Evolutionary conservation across 805 yeast genomes (phyloP), one percentile per base, ranked within the genome.

Genomic region (Lachancea quebecensis): DNA sequence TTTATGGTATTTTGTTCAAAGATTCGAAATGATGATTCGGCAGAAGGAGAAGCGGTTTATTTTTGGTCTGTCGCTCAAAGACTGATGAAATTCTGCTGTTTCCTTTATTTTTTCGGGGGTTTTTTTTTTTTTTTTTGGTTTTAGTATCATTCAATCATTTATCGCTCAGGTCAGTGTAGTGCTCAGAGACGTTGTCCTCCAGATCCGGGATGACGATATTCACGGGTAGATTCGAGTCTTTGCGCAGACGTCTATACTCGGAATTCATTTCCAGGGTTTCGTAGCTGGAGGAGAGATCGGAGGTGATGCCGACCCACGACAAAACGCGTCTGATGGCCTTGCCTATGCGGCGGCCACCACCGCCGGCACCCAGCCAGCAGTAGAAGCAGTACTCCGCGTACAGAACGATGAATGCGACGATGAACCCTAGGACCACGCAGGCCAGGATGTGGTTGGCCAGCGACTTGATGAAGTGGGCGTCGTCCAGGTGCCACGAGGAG

Each of bases 401-500:
- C n/a, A 77, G 58, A 10, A 78, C 48, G 10, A 65, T 44, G 35
- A 69, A 67, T 2, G 81, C 89, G 40, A 82, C 57, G 14, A 76
- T 49, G 52, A 84, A 80, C 1, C 96, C 95, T 11, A 76, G 77
- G 35, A 84, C 58, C 2, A 87, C 85, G 25, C 89, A 82, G 34
- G 82, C 65, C 12, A 79, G 72, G 52, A 90, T 78, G 64, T 90
- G 96, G 51, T 77, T 73, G 14, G 86, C 88, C 65, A 89, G 67
- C 8, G 77, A 68, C 58, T 85, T 80, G 65, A 89, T 78, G 59
- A 86, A 77, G 44, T 79, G 73, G 10, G 96, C 96, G 64, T 90
- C 97, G 52, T 81, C 87, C 57, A 78, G 67, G 66, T 90, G 97
- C 97, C 97, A 90, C 21, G 95, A 85, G 0, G 95, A 85, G 38